A percentile compares a stretch with the other conserved stretches of the same genome.
Conservation (phyloP, 2,329 filamentous ascomycete genomes). For the Coniochaeta hoffmannii region DNA sequence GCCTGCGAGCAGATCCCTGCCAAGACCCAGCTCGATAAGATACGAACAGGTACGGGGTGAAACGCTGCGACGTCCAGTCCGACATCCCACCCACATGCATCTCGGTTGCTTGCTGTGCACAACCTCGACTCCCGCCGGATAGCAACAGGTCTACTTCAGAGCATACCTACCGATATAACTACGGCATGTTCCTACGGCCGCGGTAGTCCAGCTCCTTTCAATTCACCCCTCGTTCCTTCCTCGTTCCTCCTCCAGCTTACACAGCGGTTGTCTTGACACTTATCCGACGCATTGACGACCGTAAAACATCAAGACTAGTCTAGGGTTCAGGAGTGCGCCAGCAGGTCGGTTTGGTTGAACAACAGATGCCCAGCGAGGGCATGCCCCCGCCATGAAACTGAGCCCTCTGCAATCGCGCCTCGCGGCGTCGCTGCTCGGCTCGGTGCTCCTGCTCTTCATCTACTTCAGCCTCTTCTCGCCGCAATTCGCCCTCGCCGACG, state of each 20-base stretch:
- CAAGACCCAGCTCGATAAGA: neutral
- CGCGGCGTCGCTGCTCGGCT: constrained; percentile 56
- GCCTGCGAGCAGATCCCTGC: neutral
- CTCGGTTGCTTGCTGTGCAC: neutral
- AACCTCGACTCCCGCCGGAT: neutral
- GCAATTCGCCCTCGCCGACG: constrained; percentile 55
- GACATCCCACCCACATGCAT: neutral
- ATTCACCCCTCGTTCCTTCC: neutral
- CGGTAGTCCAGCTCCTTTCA: neutral
- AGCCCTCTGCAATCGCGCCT: constrained; percentile 66
- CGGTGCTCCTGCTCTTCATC: constrained; percentile 50
- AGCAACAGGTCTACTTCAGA: neutral
- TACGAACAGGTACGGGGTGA: neutral
- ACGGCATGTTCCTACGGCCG: neutral
- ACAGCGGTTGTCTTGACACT: neutral
- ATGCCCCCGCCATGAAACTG: constrained; percentile 46
- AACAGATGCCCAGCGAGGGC: constrained; percentile 30
- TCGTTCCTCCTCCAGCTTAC: neutral
- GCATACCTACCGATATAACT: neutral
- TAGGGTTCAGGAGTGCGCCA: too few relatives aligned
- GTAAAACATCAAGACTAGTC: too few relatives aligned
- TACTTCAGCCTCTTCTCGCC: constrained; percentile 54
- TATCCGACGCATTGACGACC: too few relatives aligned
- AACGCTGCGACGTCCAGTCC: neutral
- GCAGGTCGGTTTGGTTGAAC: too few relatives aligned